Base-by-base conservation (phyloP, 345 rosid species). In the Pistacia atlantica region DNA sequence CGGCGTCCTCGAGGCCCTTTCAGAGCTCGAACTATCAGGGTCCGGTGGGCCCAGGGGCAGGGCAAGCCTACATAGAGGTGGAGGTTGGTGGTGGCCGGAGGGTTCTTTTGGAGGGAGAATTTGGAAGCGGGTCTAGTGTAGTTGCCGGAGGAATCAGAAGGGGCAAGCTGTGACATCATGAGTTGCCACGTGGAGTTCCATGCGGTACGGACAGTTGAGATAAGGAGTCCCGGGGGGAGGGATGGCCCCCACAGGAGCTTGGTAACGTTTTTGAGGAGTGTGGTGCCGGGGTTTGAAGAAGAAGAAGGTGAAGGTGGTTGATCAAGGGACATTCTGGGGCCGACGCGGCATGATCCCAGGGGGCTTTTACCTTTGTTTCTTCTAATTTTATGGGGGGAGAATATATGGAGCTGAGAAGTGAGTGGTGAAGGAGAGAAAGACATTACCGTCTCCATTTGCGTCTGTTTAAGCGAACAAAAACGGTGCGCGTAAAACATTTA, bases 11-110 rank as follows among this genome's bases (percentile, higher is more conserved):
- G 35, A 92, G 88, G 52, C 98, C 98, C 95, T 76, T 95, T 92
- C 56, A 95, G 91, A 16, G 93, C 96, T 33, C 91, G 89, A 14
- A 91, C 97, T 13, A 95, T 78, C 59, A 93, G 87, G 60, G 99
- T 78, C 17, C 98, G 84, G 83, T 95, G 99, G 62, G 99, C 99
- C 98, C 98, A 95, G 0, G 98, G 98, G 74, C 99, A 95, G 7
- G 98, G 98, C 7, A 95, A 89, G 74, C 93, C 98, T 3, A 89
- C 96, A 87, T 92, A 95, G 77, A 95, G 92, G 80, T 95, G 98
- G 52, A 95, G 89, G 59, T 77, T 80, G 25, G 85, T 72, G 1
- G 88, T 76, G 9, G 83, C 54, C 6, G 75, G 75, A 1, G 60
- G 60, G 13, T 73, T 59, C 67, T 65, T 82, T 77, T 66, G 64